phyloP scores from a whole-genome alignment of 192 early-diverging fungal genomes.

The Coemansia sp. region DNA sequence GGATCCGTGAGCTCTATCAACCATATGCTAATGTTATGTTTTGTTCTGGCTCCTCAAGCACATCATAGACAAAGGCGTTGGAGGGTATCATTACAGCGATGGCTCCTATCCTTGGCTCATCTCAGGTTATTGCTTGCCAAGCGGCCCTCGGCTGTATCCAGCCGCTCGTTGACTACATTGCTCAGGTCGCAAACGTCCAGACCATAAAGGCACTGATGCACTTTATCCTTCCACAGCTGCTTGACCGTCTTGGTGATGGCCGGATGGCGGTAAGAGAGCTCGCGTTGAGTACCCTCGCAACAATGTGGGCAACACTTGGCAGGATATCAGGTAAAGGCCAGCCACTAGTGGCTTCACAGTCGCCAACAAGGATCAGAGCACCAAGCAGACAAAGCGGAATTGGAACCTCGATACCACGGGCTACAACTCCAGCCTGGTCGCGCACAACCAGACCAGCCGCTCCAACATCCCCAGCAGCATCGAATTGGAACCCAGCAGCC shows the following conservation, averaged over 20 bases:
- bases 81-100: slow-evolving; percentile 41
- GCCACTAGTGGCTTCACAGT: slow-evolving; percentile 1
- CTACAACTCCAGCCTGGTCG: slow-evolving; percentile 28
- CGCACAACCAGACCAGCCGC: slow-evolving; percentile 17
- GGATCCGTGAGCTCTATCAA: not conserved
- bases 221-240: slow-evolving; percentile 41
- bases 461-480: slow-evolving; percentile 15
- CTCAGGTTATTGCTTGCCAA: slow-evolving; percentile 52
- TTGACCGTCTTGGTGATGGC: slow-evolving; percentile 51
- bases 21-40: slow-evolving; percentile 2
- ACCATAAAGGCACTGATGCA: slow-evolving; percentile 34
- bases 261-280: slow-evolving; percentile 48
- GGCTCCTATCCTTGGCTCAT: slow-evolving; percentile 42
- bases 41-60: not conserved
- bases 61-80: slow-evolving; percentile 41
- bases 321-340: slow-evolving; percentile 11
- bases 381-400: slow-evolving; percentile 13
- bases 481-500: slow-evolving; percentile 34
- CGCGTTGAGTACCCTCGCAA: slow-evolving; percentile 31
- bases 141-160: slow-evolving; percentile 42
- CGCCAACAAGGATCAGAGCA: slow-evolving; percentile 13
- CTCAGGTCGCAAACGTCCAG: slow-evolving; percentile 16
- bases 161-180: slow-evolving; percentile 30
- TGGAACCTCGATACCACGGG: slow-evolving; percentile 28
- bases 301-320: slow-evolving; percentile 38